Evolutionary conservation across 257 asterid species (phyloP).

Genomic region (Leonotis leonurus): DNA sequence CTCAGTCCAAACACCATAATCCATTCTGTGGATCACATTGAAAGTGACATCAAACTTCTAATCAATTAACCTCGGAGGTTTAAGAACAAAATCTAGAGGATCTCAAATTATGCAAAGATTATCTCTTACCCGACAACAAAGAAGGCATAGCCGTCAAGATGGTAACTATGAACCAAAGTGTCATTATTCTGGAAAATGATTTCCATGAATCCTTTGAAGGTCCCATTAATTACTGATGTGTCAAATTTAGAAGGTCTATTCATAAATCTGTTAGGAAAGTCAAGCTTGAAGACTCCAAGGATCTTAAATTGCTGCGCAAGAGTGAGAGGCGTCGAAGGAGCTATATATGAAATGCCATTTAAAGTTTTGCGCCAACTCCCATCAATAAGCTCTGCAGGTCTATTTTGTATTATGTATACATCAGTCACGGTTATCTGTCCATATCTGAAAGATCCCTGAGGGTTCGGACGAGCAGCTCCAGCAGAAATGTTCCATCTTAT

Average conservation of each 20-base stretch:
- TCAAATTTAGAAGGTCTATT: slow-evolving; percentile 71
- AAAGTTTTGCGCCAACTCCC: slow-evolving; percentile 78
- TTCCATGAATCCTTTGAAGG: slow-evolving; percentile 86
- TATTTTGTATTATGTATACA: slow-evolving; percentile 63
- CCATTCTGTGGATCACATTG: slow-evolving; percentile 56
- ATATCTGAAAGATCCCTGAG: slow-evolving; percentile 89
- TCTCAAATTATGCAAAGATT: neutral
- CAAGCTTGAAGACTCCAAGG: slow-evolving; percentile 79
- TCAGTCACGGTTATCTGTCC: slow-evolving; percentile 89
- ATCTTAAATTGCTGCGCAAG: slow-evolving; percentile 76
- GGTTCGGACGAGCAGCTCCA: slow-evolving; percentile 96
- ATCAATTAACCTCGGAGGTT: neutral
- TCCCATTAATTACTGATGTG: slow-evolving; percentile 72
- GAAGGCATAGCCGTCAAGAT: slow-evolving; percentile 85
- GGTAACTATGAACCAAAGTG: slow-evolving; percentile 72
- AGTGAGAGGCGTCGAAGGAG: slow-evolving; percentile 78
- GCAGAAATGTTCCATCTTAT: slow-evolving; percentile 77
- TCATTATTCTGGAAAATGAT: slow-evolving; percentile 88
- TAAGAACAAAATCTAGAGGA: neutral
- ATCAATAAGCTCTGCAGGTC: slow-evolving; percentile 70
- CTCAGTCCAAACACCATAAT: slow-evolving; percentile 86
- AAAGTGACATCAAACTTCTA: slow-evolving; percentile 7
- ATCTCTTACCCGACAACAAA: slow-evolving; percentile 88
- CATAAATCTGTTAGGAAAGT: slow-evolving; percentile 78
- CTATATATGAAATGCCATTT: slow-evolving; percentile 69